These are phyloP conservation scores for Lipomyces spencermartinsiae DNA, from an alignment of 805 yeast genomes.

Conservation along the genomic window DNA sequence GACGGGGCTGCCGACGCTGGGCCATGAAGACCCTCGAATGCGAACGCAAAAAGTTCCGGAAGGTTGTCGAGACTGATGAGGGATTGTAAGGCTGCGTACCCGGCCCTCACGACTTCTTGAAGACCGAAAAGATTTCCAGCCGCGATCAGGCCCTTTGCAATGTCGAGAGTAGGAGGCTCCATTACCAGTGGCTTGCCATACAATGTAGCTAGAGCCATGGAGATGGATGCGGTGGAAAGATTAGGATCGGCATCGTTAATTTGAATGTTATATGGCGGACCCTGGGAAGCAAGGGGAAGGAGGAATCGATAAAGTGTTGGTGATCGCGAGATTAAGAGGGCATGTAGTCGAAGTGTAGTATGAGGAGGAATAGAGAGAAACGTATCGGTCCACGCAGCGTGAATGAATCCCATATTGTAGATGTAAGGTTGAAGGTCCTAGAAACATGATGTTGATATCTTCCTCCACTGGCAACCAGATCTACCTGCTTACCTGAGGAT, in stretches of 20 bases:
- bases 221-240: conserved; percentile 41
- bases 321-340: conserved; percentile 46
- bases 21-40: conserved; percentile 29
- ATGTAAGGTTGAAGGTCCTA: conserved; percentile 38
- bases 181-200: conserved; percentile 43
- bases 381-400: conserved; percentile 49
- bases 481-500: background rate
- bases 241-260: conserved; percentile 39
- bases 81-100: conserved; percentile 37
- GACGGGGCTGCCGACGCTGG: background rate
- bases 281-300: conserved; percentile 31
- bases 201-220: conserved; percentile 45
- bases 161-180: conserved; percentile 38
- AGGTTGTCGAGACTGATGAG: conserved; percentile 37
- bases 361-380: conserved; percentile 41
- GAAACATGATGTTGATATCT: background rate
- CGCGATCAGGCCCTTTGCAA: conserved; percentile 44
- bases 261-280: conserved; percentile 44
- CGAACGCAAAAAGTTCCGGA: conserved; percentile 40
- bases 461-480: background rate
- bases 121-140: conserved; percentile 44
- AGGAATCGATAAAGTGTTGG: conserved; percentile 43
- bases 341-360: conserved; percentile 44
- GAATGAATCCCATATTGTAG: conserved; percentile 45
- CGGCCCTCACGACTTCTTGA: conserved; percentile 41